Evolutionary conservation across 192 early-diverging fungal species (phyloP).

Genomic region (Irineochytrium annulatum): DNA sequence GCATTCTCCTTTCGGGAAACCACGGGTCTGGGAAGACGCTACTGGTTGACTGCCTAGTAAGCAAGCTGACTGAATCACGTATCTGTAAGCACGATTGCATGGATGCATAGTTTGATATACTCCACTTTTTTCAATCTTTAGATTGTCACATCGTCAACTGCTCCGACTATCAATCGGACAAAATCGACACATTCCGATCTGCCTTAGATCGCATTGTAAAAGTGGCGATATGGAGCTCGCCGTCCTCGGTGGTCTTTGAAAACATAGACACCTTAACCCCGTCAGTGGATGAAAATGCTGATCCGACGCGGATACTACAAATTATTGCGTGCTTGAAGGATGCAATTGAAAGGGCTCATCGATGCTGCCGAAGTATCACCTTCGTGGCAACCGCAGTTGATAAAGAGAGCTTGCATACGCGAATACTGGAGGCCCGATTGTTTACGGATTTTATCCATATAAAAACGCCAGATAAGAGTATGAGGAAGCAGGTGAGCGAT

Average conservation of each 20-base stretch:
- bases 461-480: constrained; percentile 55
- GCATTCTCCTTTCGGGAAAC: constrained; percentile 32
- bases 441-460: constrained; percentile 62
- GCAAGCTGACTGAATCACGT: no score
- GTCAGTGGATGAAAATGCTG: constrained; percentile 23
- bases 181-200: no score
- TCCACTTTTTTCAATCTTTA: no score
- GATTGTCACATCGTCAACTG: constrained; percentile 69
- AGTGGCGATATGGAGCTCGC: no score
- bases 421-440: constrained; percentile 54
- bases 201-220: no score
- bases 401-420: constrained; percentile 56
- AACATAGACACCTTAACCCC: no score
- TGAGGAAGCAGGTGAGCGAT: constrained; percentile 58
- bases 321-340: not conserved
- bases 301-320: not conserved
- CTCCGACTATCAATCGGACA: constrained; percentile 57
- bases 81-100: no score
- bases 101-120: no score
- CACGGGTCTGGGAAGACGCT: constrained; percentile 41
- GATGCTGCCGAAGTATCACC: constrained; percentile 33
- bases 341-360: constrained; percentile 3
- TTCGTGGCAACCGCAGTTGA: constrained; percentile 64
- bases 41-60: constrained; percentile 16
- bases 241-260: no score